Conservation (phyloP, 495 filamentous ascomycete species). For the Hypoxylon perforatum region DNA sequence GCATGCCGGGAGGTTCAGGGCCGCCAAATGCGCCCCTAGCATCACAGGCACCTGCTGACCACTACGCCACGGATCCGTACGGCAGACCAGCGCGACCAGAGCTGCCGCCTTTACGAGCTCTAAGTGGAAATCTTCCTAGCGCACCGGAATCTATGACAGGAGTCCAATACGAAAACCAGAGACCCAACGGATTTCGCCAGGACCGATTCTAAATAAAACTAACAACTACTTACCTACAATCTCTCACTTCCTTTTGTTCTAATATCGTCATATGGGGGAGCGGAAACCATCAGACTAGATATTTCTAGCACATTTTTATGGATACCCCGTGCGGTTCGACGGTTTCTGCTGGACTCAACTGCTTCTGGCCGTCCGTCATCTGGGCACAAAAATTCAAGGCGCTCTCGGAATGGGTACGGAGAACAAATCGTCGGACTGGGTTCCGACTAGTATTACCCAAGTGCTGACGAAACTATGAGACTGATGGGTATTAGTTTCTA, state of each 20-base stretch:
- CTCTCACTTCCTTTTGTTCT: constrained; percentile 34
- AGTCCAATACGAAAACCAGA: constrained; percentile 62
- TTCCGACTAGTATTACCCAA: constrained; percentile 28
- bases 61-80: constrained; percentile 48
- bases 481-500: constrained; percentile 17
- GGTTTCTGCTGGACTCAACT: constrained; percentile 19
- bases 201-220: constrained; percentile 38
- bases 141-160: constrained; percentile 64
- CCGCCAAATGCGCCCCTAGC: constrained; percentile 33
- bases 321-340: constrained; percentile 35
- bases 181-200: constrained; percentile 51
- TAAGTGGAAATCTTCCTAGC: constrained; percentile 41
- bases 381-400: constrained; percentile 28
- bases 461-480: constrained; percentile 33
- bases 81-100: constrained; percentile 50
- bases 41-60: constrained; percentile 45
- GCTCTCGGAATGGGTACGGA: constrained; percentile 32
- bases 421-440: constrained; percentile 30
- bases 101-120: constrained; percentile 59
- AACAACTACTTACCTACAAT: constrained; percentile 10
- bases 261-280: constrained; percentile 28
- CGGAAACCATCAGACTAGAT: constrained; percentile 34
- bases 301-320: constrained; percentile 29
- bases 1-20: constrained; percentile 27
- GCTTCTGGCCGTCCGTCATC: constrained; percentile 15